phyloP scores from a whole-genome alignment of 306 rosid genomes.

The Cajanus cajan region DNA sequence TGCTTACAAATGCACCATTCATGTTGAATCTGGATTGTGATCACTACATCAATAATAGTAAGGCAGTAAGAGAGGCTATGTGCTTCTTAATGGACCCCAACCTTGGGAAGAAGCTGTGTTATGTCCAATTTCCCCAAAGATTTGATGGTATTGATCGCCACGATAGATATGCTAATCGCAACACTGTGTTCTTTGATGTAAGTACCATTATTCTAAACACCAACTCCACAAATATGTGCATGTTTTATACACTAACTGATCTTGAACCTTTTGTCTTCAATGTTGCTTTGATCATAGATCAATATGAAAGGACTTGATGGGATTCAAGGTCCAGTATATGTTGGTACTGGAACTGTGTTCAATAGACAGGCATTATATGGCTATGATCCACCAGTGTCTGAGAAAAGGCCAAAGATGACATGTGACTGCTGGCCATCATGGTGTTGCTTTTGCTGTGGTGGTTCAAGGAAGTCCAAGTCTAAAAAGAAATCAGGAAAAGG shows the following conservation, averaged over 20 bases:
- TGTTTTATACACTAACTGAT: not conserved
- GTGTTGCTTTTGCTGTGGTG: constrained; percentile 88
- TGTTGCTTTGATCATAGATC: constrained; percentile 38
- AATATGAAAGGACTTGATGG: constrained; percentile 62
- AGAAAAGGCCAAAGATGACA: constrained; percentile 54
- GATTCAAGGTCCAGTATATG: constrained; percentile 55
- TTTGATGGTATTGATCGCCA: constrained; percentile 94
- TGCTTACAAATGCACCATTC: constrained; percentile 88
- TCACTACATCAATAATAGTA: constrained; percentile 84
- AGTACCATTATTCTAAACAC: constrained; percentile 15
- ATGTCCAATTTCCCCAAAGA: constrained; percentile 96
- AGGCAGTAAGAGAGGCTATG: constrained; percentile 89
- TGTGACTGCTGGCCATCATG: constrained; percentile 58
- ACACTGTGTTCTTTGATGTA: constrained; percentile 86
- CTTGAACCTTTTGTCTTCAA: not conserved
- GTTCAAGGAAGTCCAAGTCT: constrained; percentile 75
- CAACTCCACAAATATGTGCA: not conserved
- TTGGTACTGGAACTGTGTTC: constrained; percentile 53
- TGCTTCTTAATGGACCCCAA: constrained; percentile 90
- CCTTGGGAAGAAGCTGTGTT: constrained; percentile 73
- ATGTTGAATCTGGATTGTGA: constrained; percentile 91
- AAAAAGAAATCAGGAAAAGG: constrained; percentile 72
- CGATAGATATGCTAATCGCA: constrained; percentile 91
- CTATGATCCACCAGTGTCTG: constrained; percentile 50
- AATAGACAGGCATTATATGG: constrained; percentile 54